Conservation (phyloP, 805 yeast genomes). For the Ogataea zsoltii region DNA sequence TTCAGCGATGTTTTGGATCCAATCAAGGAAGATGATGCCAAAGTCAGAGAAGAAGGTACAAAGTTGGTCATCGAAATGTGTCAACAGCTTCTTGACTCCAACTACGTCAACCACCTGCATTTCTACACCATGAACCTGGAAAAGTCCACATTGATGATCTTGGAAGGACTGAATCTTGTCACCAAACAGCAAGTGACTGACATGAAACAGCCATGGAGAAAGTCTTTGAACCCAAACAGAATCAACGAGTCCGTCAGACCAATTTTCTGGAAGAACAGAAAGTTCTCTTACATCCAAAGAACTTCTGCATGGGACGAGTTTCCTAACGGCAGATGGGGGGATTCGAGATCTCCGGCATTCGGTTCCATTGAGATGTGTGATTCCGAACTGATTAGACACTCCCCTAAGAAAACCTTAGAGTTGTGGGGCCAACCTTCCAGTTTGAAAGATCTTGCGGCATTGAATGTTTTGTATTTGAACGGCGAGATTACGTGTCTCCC, state of each 20-base stretch:
- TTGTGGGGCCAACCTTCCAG: slow-evolving; percentile 84
- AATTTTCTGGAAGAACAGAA: slow-evolving; percentile 94
- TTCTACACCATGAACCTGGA: slow-evolving; percentile 98
- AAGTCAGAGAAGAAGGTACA: slow-evolving; percentile 84
- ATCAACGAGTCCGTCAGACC: slow-evolving; percentile 85
- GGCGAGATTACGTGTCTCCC: slow-evolving; percentile 79
- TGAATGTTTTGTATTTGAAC: slow-evolving; percentile 67
- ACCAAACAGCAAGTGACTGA: slow-evolving; percentile 28
- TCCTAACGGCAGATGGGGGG: slow-evolving; percentile 99
- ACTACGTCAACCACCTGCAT: slow-evolving; percentile 81
- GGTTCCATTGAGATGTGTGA: slow-evolving; percentile 87
- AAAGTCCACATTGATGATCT: slow-evolving; percentile 82
- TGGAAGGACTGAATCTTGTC: slow-evolving; percentile 67
- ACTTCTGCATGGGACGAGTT: slow-evolving; percentile 97
- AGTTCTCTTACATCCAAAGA: slow-evolving; percentile 82
- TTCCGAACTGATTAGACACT: slow-evolving; percentile 76
- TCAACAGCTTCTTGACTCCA: slow-evolving; percentile 63
- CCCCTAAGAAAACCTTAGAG: slow-evolving; percentile 74
- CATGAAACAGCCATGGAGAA: slow-evolving; percentile 77
- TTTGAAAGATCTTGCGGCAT: slow-evolving; percentile 56
- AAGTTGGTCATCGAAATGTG: slow-evolving; percentile 85
- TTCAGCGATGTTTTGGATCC: slow-evolving; percentile 74
- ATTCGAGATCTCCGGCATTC: slow-evolving; percentile 95
- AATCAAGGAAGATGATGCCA: slow-evolving; percentile 84
- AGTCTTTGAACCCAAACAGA: slow-evolving; percentile 79